These are phyloP conservation scores for Platismatia glauca DNA, from an alignment of 495 filamentous ascomycete species.

Conservation along the genomic window DNA sequence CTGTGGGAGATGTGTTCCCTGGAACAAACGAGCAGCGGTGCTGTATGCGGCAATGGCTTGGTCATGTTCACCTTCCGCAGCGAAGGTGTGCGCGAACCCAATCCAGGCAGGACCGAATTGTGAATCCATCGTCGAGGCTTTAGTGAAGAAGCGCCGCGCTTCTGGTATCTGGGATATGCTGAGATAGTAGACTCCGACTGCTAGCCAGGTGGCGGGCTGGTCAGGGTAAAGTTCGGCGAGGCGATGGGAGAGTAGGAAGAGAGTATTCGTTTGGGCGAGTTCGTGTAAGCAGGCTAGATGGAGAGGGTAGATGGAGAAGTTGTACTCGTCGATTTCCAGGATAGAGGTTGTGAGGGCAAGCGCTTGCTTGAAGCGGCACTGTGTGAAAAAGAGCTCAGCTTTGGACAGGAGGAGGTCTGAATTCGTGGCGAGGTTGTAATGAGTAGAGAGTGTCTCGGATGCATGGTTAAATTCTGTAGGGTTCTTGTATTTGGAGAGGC, in stretches of 20 bases:
- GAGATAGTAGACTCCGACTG: constrained; percentile 93
- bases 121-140: constrained; percentile 92
- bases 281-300: constrained; percentile 91
- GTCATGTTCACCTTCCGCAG: constrained; percentile 99
- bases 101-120: constrained; percentile 99
- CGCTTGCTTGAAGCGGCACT: constrained; percentile 85
- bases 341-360: constrained; percentile 75
- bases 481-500: constrained; percentile 91
- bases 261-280: constrained; percentile 70
- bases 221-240: constrained; percentile 87
- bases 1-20: constrained; percentile 92
- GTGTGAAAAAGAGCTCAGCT: constrained; percentile 86
- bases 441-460: constrained; percentile 80
- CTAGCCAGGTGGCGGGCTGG: constrained; percentile 83
- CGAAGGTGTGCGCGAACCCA: constrained; percentile 97
- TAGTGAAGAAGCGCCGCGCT: constrained; percentile 90
- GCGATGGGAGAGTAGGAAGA: constrained; percentile 91
- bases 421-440: constrained; percentile 82
- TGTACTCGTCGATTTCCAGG: constrained; percentile 59
- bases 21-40: constrained; percentile 89
- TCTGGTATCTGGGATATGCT: constrained; percentile 82
- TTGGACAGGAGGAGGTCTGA: constrained; percentile 87
- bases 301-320: constrained; percentile 79
- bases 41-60: constrained; percentile 97
- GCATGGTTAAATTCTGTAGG: constrained; percentile 75